phyloP scores from a whole-genome alignment of 768 basidiomycete species.

The Boletus reticuloceps region DNA sequence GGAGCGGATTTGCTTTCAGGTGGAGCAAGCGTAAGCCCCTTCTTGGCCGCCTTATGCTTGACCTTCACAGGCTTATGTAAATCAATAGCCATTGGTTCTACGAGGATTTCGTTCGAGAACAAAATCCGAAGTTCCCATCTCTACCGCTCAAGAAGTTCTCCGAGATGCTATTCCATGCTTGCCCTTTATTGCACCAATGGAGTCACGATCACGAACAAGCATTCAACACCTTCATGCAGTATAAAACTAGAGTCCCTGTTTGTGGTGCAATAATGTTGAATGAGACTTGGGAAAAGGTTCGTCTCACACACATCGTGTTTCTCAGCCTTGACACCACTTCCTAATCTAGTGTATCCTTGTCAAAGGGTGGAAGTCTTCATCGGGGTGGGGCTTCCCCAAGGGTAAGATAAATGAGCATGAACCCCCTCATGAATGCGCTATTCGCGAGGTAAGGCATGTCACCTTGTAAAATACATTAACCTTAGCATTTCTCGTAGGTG shows the following conservation, averaged over 20 bases:
- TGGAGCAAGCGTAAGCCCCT: constrained; percentile 90
- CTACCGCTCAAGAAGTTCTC: constrained; percentile 91
- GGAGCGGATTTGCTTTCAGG: constrained; percentile 96
- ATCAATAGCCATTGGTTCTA: constrained; percentile 94
- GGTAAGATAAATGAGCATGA: constrained; percentile 99
- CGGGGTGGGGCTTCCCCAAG: constrained; percentile 99
- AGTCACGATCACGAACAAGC: constrained; percentile 82
- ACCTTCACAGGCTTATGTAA: constrained; percentile 13
- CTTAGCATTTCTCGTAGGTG: constrained; percentile 54
- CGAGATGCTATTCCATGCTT: constrained; percentile 82
- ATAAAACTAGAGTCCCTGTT: constrained; percentile 95
- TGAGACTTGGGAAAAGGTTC: constrained; percentile 87
- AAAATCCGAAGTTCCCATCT: constrained; percentile 83
- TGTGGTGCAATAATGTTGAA: constrained; percentile 98
- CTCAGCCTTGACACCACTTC: constrained; percentile 10
- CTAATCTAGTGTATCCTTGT: constrained; percentile 83
- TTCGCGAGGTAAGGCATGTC: constrained; percentile 71
- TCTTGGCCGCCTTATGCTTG: constrained; percentile 4
- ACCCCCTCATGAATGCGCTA: constrained; percentile 76
- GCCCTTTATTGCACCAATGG: constrained; percentile 81
- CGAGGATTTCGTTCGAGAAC: constrained; percentile 95
- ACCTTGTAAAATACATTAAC: not conserved
- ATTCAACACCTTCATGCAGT: constrained; percentile 89
- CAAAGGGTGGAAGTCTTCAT: constrained; percentile 95
- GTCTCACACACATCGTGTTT: constrained; percentile 7